These are phyloP conservation scores for Telfairia occidentalis DNA, from an alignment of 331 rosid genomes.

Conservation along the genomic window DNA sequence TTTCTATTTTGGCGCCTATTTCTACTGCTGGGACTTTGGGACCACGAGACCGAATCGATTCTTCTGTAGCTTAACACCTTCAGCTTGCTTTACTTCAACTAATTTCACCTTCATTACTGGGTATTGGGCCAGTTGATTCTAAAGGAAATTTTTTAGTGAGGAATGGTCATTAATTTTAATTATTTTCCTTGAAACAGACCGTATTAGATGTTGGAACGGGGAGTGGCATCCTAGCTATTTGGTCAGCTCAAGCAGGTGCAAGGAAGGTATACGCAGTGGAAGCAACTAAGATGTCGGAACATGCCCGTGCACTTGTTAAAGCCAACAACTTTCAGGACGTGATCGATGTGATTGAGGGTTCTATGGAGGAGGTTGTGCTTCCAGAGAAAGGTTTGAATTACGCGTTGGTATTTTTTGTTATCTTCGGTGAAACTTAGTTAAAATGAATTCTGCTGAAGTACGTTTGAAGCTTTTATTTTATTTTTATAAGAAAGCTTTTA, in stretches of 20 bases:
- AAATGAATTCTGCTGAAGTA: background rate
- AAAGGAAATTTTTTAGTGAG: background rate
- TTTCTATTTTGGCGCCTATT: background rate
- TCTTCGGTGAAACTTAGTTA: background rate
- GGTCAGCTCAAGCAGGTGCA: constrained; percentile 98
- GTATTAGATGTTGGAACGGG: constrained; percentile 99
- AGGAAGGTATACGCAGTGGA: constrained; percentile 97
- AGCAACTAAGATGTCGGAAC: constrained; percentile 94
- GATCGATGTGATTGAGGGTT: constrained; percentile 87
- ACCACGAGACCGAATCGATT: background rate
- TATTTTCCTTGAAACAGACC: constrained; percentile 38
- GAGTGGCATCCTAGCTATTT: constrained; percentile 95
- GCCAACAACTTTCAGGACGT: constrained; percentile 60
- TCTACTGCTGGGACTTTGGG: background rate
- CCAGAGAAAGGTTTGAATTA: constrained; percentile 81
- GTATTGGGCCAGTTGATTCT: background rate
- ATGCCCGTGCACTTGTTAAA: constrained; percentile 64
- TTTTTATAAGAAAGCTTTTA: too few species aligned
- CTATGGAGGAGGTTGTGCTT: constrained; percentile 70
- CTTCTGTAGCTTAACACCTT: background rate
- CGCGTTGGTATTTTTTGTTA: background rate
- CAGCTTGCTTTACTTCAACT: background rate
- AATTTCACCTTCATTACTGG: background rate
- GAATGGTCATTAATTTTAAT: constrained; percentile 3
- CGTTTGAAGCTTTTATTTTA: background rate